Evolutionary conservation across 257 asterid genomes (phyloP), one percentile per base, ranked within the genome.

Genomic region (Parsonsia alboflavescens): DNA sequence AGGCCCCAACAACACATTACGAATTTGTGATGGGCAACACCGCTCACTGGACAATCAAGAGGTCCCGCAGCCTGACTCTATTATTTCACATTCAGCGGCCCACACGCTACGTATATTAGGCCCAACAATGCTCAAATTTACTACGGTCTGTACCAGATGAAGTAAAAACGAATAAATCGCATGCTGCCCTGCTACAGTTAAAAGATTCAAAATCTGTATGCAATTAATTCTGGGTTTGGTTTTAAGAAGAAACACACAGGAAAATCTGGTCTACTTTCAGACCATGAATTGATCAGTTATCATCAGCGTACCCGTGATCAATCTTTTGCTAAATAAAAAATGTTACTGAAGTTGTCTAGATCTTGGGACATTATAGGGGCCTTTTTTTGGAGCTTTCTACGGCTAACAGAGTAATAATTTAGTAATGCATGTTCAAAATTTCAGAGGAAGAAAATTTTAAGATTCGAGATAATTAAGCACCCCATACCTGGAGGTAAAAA

Each of bases 401-500:
- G 30, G 62, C 62, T 19, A 56, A 3, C 0, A n/a, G 30, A 56
- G 13, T 46, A 33, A 33, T n/a, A 33, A 33, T 4, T 13, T 16
- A 13, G 16, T 8, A 62, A 62, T 62, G 68, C 68, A 62, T 62
- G 68, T 62, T 62, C n/a, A 5, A 62, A 13, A 16, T 62, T 62
- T 62, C n/a, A 16, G n/a, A 28, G 42, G 41, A 61, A 17, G 42
- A 61, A 61, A 28, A 26, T 61, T 61, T 61, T 28, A n/a, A 50
- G 44, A 1, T 46, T 16, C 1, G 63, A 49, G 12, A 65, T 28
- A 41, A 28, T 5, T 5, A 22, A 45, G 17, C n/a, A 52, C 21
- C 13, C 76, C 85, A 4, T 4, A 82, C 89, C 85, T 78, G 87
- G 81, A 62, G 28, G 72, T 73, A 44, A 80, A 74, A 48, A 70